Evolutionary conservation across 441 rosid species (phyloP), one percentile per base, ranked within the genome.

Genomic region (Arabidopsis hybrid): DNA sequence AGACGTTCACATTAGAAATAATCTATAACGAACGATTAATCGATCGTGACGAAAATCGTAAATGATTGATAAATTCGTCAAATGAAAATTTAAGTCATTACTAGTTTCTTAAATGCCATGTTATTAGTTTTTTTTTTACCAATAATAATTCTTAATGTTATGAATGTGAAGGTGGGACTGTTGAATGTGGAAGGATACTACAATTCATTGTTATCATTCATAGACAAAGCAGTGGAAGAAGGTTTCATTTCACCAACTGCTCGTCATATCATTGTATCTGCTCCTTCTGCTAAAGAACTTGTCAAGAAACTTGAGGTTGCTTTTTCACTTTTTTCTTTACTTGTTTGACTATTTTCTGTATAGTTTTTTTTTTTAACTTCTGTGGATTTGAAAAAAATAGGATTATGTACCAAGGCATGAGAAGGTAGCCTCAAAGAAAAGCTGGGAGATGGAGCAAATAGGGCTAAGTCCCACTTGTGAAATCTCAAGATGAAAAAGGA

Each of bases 201-300:
- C 83, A 88, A 92, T 79, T 89, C 97, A 1, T 67, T 95, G 66
- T 78, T 95, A 69, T 84, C 94, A 16, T 95, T 95, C 75, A 84
- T 95, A 45, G 99, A 94, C 82, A 89, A 88, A 70, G 99, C 97
- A 50, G 99, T 94, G 29, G 99, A 94, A 80, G 97, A 92, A 80
- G 99, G 96, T 4, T 95, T 95, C 78, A 86, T 95, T 34, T 38
- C 76, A 66, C 97, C 97, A 53, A 86, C 60, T 31, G 97, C 97
- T 38, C 91, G 99, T 55, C 97, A 88, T 81, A 94, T 95, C 79
- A 85, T 92, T 8, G 91, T 95, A 0, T 91, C 93, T 42, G 91
- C 96, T 31, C 91, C 93, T 29, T 82, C 77, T 35, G 90, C 98
- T 6, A 77, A 79, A 80, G 97, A 91, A 16, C 78, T 95, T 40